phyloP scores from a whole-genome alignment of 805 yeast genomes.

The Metschnikowia santaceciliae region DNA sequence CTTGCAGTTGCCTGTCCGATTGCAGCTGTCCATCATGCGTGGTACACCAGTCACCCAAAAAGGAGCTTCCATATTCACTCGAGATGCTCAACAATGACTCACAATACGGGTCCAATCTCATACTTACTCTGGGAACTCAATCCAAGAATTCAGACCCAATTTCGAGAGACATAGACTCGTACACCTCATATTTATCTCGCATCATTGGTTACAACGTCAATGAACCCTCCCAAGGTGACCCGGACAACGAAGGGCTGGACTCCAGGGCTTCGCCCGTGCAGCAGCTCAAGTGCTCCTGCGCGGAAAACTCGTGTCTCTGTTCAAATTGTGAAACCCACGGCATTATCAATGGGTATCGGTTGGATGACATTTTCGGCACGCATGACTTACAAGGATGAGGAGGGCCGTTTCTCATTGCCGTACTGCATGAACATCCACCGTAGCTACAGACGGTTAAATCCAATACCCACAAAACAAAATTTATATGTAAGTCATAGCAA shows the following conservation, averaged over 20 bases:
- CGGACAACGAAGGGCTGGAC: neutral
- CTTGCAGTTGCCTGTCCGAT: slow-evolving; percentile 35
- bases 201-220: slow-evolving; percentile 4
- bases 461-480: neutral
- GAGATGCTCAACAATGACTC: slow-evolving; percentile 11
- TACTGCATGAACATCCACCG: neutral
- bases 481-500: neutral
- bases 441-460: neutral
- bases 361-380: slow-evolving; percentile 33
- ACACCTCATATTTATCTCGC: slow-evolving; percentile 3
- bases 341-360: slow-evolving; percentile 38
- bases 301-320: slow-evolving; percentile 23
- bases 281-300: slow-evolving; percentile 13
- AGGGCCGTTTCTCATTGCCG: neutral
- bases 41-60: slow-evolving; percentile 24
- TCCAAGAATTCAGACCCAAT: neutral
- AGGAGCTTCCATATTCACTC: slow-evolving; percentile 6
- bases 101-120: slow-evolving; percentile 12
- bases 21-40: slow-evolving; percentile 38
- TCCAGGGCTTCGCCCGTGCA: neutral
- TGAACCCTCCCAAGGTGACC: slow-evolving; percentile 2
- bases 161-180: slow-evolving; percentile 4
- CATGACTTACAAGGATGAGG: neutral
- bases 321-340: slow-evolving; percentile 44
- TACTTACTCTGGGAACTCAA: slow-evolving; percentile 7